Conservation (phyloP, 73 alveolate species). For the Breviolum minutum region DNA sequence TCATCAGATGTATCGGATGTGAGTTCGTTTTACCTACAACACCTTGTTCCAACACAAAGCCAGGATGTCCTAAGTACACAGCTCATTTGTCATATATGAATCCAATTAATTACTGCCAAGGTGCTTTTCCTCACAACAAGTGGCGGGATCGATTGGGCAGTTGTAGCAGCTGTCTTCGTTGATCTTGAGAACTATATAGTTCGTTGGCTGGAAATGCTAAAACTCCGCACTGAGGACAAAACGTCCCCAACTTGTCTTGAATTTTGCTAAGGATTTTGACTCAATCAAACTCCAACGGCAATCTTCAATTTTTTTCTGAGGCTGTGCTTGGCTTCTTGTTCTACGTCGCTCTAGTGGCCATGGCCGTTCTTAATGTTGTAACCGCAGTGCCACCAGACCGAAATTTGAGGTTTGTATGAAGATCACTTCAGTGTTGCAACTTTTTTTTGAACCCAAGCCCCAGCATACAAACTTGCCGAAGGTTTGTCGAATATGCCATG, state of each 20-base stretch:
- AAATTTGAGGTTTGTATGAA: neutral
- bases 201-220: neutral
- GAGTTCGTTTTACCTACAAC: neutral
- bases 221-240: no score
- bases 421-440: neutral
- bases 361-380: constrained; percentile 78
- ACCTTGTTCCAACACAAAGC: neutral
- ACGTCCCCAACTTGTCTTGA: no score
- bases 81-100: neutral
- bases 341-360: constrained; percentile 64
- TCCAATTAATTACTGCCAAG: neutral
- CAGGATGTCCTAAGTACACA: neutral
- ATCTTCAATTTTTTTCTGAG: neutral
- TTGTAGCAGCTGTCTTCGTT: constrained; percentile 17
- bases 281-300: no score
- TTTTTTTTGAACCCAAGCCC: neutral
- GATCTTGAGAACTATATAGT: constrained; percentile 9
- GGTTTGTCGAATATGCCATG: constrained; percentile 91
- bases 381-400: constrained; percentile 19
- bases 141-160: constrained; percentile 71
- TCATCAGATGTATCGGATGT: neutral
- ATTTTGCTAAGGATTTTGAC: no score
- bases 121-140: constrained; percentile 51
- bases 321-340: constrained; percentile 48
- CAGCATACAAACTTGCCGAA: neutral